Evolutionary conservation across 768 basidiomycete genomes (phyloP).

Genomic region (Boletellus ananas): DNA sequence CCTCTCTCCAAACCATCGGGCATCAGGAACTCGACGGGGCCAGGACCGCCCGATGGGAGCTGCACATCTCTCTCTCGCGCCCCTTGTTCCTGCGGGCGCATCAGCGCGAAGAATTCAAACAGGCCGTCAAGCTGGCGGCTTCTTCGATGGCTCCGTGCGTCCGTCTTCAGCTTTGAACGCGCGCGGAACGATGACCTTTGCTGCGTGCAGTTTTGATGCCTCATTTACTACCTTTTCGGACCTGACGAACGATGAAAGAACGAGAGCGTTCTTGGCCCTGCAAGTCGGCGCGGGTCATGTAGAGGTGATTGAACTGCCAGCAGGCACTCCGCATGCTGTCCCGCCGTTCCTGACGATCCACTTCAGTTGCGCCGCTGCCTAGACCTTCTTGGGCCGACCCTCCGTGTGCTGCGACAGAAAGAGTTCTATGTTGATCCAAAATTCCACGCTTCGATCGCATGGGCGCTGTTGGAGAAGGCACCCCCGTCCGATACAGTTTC

Average conservation of each 20-base stretch:
- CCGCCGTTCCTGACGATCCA: conserved; percentile 16
- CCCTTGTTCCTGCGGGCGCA: conserved; percentile 77
- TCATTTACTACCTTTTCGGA: conserved; percentile 73
- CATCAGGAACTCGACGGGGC: conserved; percentile 2
- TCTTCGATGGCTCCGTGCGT: conserved; percentile 45
- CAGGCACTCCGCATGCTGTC: background rate
- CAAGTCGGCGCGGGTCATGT: conserved; percentile 82
- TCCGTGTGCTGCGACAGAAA: conserved; percentile 64
- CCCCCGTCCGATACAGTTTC: conserved; percentile 7
- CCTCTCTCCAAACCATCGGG: conserved; percentile 47
- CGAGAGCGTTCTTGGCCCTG: conserved; percentile 74
- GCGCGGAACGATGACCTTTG: conserved; percentile 6
- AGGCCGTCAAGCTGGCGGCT: conserved; percentile 53
- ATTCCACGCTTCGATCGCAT: conserved; percentile 88
- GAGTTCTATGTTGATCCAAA: conserved; percentile 76
- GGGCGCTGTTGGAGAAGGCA: conserved; percentile 61
- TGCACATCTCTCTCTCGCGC: conserved; percentile 85
- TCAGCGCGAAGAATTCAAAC: conserved; percentile 71
- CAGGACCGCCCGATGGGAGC: conserved; percentile 32
- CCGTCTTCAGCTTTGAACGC: background rate
- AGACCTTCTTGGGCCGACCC: conserved; percentile 51
- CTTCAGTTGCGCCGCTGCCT: conserved; percentile 56
- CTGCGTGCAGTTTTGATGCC: conserved; percentile 52
- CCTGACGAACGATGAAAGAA: conserved; percentile 75
- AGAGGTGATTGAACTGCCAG: conserved; percentile 47